Evolutionary conservation across 345 rosid species (phyloP).

Genomic region (Pugionium cornutum): DNA sequence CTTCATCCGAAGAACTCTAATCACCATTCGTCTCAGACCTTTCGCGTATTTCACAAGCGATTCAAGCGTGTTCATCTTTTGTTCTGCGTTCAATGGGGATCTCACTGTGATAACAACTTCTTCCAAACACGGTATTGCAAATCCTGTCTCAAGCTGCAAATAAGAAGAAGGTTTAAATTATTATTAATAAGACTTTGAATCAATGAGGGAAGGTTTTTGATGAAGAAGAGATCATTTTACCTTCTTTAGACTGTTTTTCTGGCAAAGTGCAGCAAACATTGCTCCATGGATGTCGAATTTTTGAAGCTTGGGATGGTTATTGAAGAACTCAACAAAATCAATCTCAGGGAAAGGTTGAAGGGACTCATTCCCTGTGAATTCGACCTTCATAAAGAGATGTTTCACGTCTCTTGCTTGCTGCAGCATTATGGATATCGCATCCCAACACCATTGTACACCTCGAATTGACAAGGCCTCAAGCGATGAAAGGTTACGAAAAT

Average conservation of each 20-base stretch:
- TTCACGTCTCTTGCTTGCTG: slow-evolving; percentile 80
- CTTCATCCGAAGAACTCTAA: slow-evolving; percentile 92
- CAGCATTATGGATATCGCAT: slow-evolving; percentile 73
- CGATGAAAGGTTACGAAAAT: slow-evolving; percentile 68
- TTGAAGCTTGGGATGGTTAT: slow-evolving; percentile 75
- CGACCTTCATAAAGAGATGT: slow-evolving; percentile 83
- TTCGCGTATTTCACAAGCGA: slow-evolving; percentile 75
- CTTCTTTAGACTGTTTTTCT: slow-evolving; percentile 88
- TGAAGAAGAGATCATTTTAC: slow-evolving; percentile 43
- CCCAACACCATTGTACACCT: slow-evolving; percentile 98
- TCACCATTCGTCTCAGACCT: slow-evolving; percentile 59
- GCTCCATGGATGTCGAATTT: slow-evolving; percentile 92
- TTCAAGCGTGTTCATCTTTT: slow-evolving; percentile 91
- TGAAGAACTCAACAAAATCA: slow-evolving; percentile 88
- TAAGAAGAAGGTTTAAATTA: neutral
- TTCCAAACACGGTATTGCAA: slow-evolving; percentile 75
- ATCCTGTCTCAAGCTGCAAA: slow-evolving; percentile 71
- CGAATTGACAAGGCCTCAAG: slow-evolving; percentile 75
- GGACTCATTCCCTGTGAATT: slow-evolving; percentile 78
- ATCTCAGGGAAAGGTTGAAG: slow-evolving; percentile 91
- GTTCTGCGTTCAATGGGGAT: slow-evolving; percentile 95
- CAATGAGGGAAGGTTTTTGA: slow-evolving; percentile 1
- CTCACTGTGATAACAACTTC: slow-evolving; percentile 83
- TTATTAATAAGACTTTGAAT: neutral
- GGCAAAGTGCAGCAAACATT: slow-evolving; percentile 99